Conservation (phyloP, 176 grass and related monocot genomes). For the Calamus simplicifolius region DNA sequence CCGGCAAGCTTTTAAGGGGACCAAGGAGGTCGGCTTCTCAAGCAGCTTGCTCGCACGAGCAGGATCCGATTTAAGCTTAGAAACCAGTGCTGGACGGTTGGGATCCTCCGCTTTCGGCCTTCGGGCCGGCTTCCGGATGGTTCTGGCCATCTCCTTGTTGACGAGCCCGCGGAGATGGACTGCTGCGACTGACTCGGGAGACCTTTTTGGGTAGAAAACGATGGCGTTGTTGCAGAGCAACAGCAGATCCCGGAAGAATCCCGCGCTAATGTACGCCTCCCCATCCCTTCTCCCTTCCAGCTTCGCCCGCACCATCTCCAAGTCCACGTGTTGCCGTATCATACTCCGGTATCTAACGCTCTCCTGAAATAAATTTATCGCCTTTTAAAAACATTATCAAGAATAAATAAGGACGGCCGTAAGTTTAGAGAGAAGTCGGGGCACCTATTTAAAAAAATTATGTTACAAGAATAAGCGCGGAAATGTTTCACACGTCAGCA, state of each 20-base stretch:
- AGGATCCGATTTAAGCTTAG: conserved; percentile 38
- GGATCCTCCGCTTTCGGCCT: too few species aligned
- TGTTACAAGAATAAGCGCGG: too few species aligned
- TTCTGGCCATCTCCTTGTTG: conserved; percentile 26
- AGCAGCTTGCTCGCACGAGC: conserved; percentile 38
- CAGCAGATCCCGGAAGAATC: conserved; percentile 79
- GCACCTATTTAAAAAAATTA: too few species aligned
- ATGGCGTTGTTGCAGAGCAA: conserved; percentile 63
- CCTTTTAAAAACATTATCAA: too few species aligned
- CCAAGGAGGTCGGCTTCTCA: conserved; percentile 31
- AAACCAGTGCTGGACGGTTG: too few species aligned
- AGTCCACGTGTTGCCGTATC: conserved; percentile 65
- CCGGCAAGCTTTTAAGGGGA: conserved; percentile 54
- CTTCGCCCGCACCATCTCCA: conserved; percentile 50
- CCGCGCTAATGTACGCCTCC: conserved; percentile 24
- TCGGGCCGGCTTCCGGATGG: conserved; percentile 9
- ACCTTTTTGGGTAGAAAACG: conserved; percentile 63
- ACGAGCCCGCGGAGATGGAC: conserved; percentile 32
- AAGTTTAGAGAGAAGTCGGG: too few species aligned
- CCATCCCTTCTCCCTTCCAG: conserved; percentile 13
- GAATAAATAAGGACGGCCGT: too few species aligned
- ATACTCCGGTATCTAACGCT: conserved; percentile 33
- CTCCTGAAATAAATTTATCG: conserved; percentile 23
- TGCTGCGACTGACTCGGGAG: conserved; percentile 46
- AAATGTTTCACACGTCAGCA: too few species aligned